Conservation (phyloP, 2,329 filamentous ascomycete genomes). For the Colletotrichum destructivum region DNA sequence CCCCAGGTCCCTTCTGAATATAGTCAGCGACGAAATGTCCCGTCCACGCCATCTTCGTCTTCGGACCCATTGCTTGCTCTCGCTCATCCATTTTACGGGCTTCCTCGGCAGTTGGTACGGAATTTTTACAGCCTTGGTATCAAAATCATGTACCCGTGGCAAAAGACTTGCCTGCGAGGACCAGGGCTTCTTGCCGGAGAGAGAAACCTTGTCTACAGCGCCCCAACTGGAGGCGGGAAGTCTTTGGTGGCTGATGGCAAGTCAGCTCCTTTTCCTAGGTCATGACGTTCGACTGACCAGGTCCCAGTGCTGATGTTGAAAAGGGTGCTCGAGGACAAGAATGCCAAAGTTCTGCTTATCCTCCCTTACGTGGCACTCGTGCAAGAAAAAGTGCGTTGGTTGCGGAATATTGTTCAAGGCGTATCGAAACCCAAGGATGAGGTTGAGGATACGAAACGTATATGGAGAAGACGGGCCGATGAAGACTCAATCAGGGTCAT, state of each 20-base stretch:
- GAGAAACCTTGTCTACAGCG: slow-evolving; percentile 83
- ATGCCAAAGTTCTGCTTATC: slow-evolving; percentile 79
- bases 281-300: slow-evolving; percentile 27
- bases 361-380: slow-evolving; percentile 85
- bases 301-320: slow-evolving; percentile 78
- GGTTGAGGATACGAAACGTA: slow-evolving; percentile 54
- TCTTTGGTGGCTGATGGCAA: slow-evolving; percentile 77
- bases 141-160: slow-evolving; percentile 83
- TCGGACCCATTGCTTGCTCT: slow-evolving; percentile 72
- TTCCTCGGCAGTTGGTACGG: slow-evolving; percentile 71
- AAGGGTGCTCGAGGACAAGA: slow-evolving; percentile 74
- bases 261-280: slow-evolving; percentile 33
- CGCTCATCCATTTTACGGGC: slow-evolving; percentile 73
- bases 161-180: slow-evolving; percentile 80
- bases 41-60: slow-evolving; percentile 67
- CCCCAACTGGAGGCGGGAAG: slow-evolving; percentile 84
- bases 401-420: slow-evolving; percentile 76
- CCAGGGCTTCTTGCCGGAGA: slow-evolving; percentile 76
- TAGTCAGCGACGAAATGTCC: slow-evolving; percentile 67
- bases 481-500: slow-evolving; percentile 75
- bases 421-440: slow-evolving; percentile 61
- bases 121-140: slow-evolving; percentile 80
- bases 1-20: slow-evolving; percentile 63
- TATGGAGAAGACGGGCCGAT: slow-evolving; percentile 70
- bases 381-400: slow-evolving; percentile 84